phyloP scores from a whole-genome alignment of 192 early-diverging fungal genomes.

The Umbelopsis vinacea region DNA sequence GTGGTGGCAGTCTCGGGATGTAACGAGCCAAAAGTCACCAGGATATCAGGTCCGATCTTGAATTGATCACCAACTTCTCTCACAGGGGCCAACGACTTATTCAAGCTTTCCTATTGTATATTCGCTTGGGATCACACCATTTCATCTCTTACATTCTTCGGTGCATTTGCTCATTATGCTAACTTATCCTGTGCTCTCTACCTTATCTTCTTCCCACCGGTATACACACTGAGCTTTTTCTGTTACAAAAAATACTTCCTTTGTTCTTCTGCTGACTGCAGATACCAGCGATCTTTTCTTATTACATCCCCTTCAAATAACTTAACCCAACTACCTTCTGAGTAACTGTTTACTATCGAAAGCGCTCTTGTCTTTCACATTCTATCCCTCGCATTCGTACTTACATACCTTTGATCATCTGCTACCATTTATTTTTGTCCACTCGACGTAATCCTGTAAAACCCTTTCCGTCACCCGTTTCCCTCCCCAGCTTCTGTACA shows the following conservation, averaged over 20 bases:
- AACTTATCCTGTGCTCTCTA: not conserved
- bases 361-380: too few relatives aligned
- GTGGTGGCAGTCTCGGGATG: constrained; percentile 21
- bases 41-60: constrained; percentile 24
- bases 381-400: not conserved
- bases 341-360: too few relatives aligned
- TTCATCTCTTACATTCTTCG: constrained; percentile 20
- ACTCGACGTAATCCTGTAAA: constrained; percentile 1
- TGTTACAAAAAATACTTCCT: not conserved
- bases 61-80: constrained; percentile 23
- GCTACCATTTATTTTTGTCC: not conserved
- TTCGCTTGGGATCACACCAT: not conserved
- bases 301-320: not conserved
- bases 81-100: constrained; percentile 17
- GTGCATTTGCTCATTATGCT: constrained; percentile 13
- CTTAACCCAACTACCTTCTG: not conserved
- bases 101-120: constrained; percentile 20
- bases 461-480: not conserved
- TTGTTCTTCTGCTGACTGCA: not conserved
- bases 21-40: constrained; percentile 17
- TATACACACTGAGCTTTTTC: not conserved
- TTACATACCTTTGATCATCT: not conserved
- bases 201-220: not conserved
- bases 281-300: not conserved
- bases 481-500: not conserved